phyloP scores from a whole-genome alignment of 2,329 filamentous ascomycete species.

The Tolypocladium tundrense region DNA sequence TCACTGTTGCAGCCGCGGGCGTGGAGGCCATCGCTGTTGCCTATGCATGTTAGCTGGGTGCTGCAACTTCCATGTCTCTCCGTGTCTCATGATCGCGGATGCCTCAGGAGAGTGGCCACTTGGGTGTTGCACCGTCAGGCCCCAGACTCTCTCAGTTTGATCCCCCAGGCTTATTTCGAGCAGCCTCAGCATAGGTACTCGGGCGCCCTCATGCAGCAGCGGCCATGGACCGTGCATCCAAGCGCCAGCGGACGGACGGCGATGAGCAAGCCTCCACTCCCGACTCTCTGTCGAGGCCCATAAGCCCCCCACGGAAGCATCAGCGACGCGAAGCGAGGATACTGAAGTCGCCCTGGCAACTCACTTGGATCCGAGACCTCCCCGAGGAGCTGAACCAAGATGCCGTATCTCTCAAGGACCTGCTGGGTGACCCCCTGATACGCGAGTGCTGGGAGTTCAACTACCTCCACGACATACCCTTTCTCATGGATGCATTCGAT shows the following conservation, averaged over 20 bases:
- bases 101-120: not conserved
- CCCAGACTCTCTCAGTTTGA: not conserved
- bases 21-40: not conserved
- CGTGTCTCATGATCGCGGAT: not conserved
- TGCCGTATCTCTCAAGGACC: slow-evolving; percentile 52
- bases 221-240: slow-evolving; percentile 19
- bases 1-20: not conserved
- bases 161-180: not conserved
- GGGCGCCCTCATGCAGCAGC: not conserved
- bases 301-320: slow-evolving; percentile 36
- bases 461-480: slow-evolving; percentile 50
- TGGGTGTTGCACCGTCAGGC: not conserved
- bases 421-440: slow-evolving; percentile 67
- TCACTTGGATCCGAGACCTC: slow-evolving; percentile 60
- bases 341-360: slow-evolving; percentile 56
- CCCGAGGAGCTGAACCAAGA: slow-evolving; percentile 50
- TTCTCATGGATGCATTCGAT: slow-evolving; percentile 45
- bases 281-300: slow-evolving; percentile 23
- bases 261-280: slow-evolving; percentile 2
- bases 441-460: slow-evolving; percentile 64
- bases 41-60: not conserved
- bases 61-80: not conserved
- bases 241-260: slow-evolving; percentile 16
- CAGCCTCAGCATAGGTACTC: not conserved
- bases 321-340: slow-evolving; percentile 8